phyloP scores from a whole-genome alignment of 441 rosid species.

The Euphorbia schlechtendalii region DNA sequence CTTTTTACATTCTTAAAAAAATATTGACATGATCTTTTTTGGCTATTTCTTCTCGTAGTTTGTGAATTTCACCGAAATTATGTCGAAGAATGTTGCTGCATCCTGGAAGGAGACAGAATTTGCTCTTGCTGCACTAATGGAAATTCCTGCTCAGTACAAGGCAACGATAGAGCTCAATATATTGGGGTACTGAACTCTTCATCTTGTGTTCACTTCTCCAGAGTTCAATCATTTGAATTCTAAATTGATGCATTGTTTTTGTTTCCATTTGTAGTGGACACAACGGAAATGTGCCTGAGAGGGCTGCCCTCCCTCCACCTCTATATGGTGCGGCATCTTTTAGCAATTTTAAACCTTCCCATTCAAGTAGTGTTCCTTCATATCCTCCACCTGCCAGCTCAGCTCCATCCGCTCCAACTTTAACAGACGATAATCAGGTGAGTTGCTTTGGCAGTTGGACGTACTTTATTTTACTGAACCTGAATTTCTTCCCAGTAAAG shows the following conservation, averaged over 20 bases:
- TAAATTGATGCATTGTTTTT: background rate
- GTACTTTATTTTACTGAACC: background rate
- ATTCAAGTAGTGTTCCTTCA: constrained; percentile 31
- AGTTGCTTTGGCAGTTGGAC: constrained; percentile 3
- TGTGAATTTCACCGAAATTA: constrained; percentile 84
- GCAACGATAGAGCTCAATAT: constrained; percentile 76
- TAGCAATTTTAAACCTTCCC: constrained; percentile 37
- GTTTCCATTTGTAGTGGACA: constrained; percentile 26
- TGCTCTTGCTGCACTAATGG: constrained; percentile 94
- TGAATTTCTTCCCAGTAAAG: background rate
- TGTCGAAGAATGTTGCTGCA: constrained; percentile 51
- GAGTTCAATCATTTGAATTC: background rate
- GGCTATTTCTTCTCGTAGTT: constrained; percentile 42
- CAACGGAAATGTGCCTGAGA: constrained; percentile 48
- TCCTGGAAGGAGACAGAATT: constrained; percentile 75
- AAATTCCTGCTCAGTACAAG: constrained; percentile 88
- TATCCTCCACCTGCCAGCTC: constrained; percentile 32
- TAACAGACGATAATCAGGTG: constrained; percentile 55
- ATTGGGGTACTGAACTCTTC: constrained; percentile 55
- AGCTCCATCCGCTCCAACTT: constrained; percentile 37
- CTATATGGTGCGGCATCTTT: constrained; percentile 37
- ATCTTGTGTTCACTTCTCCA: constrained; percentile 1
- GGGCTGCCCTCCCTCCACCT: constrained; percentile 85
- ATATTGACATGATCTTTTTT: background rate
- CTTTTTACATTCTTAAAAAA: constrained; percentile 6